Percentiles rank a stretch among this genome's conserved stretches.
Conservation (phyloP, 176 grass and related monocot species). For the Oryza longistaminata region DNA sequence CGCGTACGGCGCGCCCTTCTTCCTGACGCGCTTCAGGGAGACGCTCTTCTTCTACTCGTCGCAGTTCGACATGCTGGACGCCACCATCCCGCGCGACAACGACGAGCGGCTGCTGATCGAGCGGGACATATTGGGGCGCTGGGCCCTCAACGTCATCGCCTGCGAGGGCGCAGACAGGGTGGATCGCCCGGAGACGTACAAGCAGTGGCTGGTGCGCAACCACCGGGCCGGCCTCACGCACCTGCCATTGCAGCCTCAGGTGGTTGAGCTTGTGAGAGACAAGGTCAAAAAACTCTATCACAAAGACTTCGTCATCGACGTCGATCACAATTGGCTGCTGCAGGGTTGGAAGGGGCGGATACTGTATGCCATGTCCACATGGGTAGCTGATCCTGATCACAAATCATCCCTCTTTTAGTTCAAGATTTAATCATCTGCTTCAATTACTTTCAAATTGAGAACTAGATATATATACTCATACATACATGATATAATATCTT, state of each 20-base stretch:
- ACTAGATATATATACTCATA: no score
- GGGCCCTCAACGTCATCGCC: constrained; percentile 42
- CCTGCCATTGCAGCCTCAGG: constrained; percentile 8
- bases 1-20: constrained; percentile 38
- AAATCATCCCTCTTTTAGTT: not conserved
- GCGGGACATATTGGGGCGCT: constrained; percentile 11
- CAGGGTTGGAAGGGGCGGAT: constrained; percentile 55
- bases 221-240: constrained; percentile 39
- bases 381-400: constrained; percentile 22
- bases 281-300: constrained; percentile 35
- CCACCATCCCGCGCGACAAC: constrained; percentile 39
- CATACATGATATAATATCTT: no score
- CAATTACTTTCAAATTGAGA: no score
- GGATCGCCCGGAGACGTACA: constrained; percentile 51
- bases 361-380: constrained; percentile 42
- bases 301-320: constrained; percentile 45
- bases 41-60: constrained; percentile 37
- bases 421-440: not conserved
- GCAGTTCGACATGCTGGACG: constrained; percentile 37
- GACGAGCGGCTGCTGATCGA: constrained; percentile 33
- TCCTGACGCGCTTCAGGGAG: constrained; percentile 54
- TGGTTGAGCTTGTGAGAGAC: not conserved
- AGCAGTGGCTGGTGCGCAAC: constrained; percentile 45
- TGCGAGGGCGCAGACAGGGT: constrained; percentile 56
- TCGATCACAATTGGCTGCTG: constrained; percentile 43